Base-by-base conservation (phyloP, 192 early-diverging fungal genomes). In the Coemansia umbellata region DNA sequence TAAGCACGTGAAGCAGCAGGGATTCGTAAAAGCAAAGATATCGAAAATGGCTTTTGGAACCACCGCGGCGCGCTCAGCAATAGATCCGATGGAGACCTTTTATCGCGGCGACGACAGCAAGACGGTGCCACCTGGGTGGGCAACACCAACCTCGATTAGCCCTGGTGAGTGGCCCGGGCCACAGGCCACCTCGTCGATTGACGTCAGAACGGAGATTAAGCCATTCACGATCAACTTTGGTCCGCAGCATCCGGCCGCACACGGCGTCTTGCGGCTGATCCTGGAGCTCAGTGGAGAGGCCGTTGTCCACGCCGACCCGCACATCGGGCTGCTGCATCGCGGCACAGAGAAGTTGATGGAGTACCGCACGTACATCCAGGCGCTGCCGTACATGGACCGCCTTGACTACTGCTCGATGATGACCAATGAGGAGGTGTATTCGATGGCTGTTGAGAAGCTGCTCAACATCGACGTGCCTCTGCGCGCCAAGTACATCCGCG, bases 321-420 rank as follows among this genome's bases (percentile, higher is more conserved):
- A 98, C 70, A 85, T 98, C 64, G 96, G 96, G 55, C 80, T 98
- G 21, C 79, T 98, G 56, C 96, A 98, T 74, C 87, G 96, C 53
- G 96, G 96, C 26, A 98, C 96, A 5, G 96, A 98, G 70, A 98
- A 98, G 80, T 75, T 98, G 63, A 98, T 98, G 66, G 96, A 98
- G 81, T 96, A 95, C 85, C 96, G 96, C 81, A 97, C 90, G 5
- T 98, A 98, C 65, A 78, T 94, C 31, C 96, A 98, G 74, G 92
- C 94, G 41, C 81, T 98, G 30, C 96, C 96, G 30, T 98, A 98
- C 80, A 95, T 98, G 80, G 96, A 96, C 74, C 94, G 94, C 47
- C 81, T 94, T 60, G 93, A 96, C 74, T 98, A 98, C 70, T 88
- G 93, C 44, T 98, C 96, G 32, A 98, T 98, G 94, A 98, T 98